Base-by-base conservation (phyloP, 148 eudicot genomes). In the Amaranthus palmeri region DNA sequence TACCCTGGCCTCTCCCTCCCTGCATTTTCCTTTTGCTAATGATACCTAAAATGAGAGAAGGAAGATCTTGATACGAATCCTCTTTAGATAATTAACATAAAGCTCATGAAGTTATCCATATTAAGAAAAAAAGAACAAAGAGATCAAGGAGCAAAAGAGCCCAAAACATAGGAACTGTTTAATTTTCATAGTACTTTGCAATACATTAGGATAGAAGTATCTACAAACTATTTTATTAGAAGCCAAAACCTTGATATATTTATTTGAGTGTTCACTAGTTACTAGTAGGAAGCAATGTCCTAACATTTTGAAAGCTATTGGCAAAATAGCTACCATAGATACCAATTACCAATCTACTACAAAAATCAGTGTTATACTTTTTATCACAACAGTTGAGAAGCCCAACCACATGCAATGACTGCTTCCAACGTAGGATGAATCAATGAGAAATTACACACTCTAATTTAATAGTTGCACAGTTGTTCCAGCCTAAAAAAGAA, bases 1-100 rank as follows among this genome's bases (percentile, higher is more conserved):
- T 81, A 76, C 82, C 84, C 75, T 85, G 66, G 54, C 83, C 79
- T 74, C 92, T 71, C 47, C 93, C 83, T 70, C 96, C 86, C 67
- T 78, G 80, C 98, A 93, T 93, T 72, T 81, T 54, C 15, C 36
- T 65, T 70, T 51, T 10, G 25, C 57, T 51, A 59, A 66, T 13
- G 59, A 69, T 56, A 64, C 75, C 81, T 80, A 73, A 8, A 62
- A 76, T 72, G 43, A 53, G 8, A 60, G 11, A 9, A 40, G 40
- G 8, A 51, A 63, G 66, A 1, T 12, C 48, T 15, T 12, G 7
- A 2, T 57, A 47, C 10, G 0, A 57, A 66, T 17, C 0, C 11
- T 49, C 42, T 10, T 43, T 4, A 46, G 56, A 48, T 17, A 66
- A 13, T 52, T 59, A 18, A 55, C 48, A 65, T 4, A 40, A 9